Conservation (phyloP, 1,284 basidiomycete species). For the Apiotrichum akiyoshidainum region DNA sequence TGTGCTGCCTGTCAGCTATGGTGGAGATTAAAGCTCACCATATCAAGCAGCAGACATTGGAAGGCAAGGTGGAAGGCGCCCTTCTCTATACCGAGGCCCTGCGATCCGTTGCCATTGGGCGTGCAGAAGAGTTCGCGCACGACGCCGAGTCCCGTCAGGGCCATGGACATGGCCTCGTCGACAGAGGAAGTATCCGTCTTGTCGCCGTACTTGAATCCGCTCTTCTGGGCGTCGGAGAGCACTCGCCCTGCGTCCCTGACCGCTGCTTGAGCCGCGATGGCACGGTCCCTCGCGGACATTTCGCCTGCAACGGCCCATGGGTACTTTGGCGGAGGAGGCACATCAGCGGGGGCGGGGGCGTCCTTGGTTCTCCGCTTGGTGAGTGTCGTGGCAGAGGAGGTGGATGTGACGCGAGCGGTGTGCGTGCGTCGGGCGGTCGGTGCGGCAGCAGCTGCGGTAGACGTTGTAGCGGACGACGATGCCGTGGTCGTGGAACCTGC, state of each 20-base stretch:
- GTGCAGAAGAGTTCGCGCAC: conserved; percentile 23
- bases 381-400: not conserved
- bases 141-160: conserved; percentile 21
- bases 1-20: conserved; percentile 19
- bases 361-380: not conserved
- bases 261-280: conserved; percentile 14
- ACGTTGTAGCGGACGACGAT: not conserved
- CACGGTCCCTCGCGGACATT: conserved; percentile 13
- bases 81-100: conserved; percentile 34
- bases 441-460: not conserved
- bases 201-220: conserved; percentile 8
- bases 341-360: not conserved
- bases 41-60: conserved; percentile 26
- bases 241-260: conserved; percentile 8
- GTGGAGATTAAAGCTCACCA: conserved; percentile 26
- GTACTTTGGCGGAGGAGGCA: not conserved
- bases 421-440: not conserved
- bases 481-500: not conserved
- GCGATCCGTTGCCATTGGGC: conserved; percentile 14
- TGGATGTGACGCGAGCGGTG: not conserved
- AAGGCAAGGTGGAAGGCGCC: conserved; percentile 21
- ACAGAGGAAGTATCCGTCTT: conserved; percentile 1
- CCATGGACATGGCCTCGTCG: conserved; percentile 7
- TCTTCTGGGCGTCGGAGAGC: conserved; percentile 7
- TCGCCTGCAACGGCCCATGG: conserved; percentile 11